Conservation (phyloP, 345 rosid species). For the Salix viminalis region DNA sequence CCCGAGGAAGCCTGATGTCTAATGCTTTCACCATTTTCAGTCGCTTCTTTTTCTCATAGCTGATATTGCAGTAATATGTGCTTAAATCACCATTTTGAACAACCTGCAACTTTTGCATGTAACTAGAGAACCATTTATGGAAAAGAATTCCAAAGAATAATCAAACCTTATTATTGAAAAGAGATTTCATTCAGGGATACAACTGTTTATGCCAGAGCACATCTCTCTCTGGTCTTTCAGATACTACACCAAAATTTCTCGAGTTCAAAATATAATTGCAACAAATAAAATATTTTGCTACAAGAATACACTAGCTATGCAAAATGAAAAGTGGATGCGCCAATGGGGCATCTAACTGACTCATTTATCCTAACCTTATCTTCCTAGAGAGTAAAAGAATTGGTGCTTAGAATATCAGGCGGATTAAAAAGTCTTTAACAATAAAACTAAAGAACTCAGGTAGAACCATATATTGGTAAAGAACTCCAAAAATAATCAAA, state of each 20-base stretch:
- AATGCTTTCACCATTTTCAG: background rate
- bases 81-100: background rate
- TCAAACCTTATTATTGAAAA: background rate
- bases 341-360: constrained; percentile 1
- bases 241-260: background rate
- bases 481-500: background rate
- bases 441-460: no score
- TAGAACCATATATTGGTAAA: background rate
- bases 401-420: constrained; percentile 20
- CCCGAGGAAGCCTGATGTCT: background rate
- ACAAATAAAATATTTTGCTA: background rate
- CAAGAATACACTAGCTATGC: constrained; percentile 6
- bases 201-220: background rate
- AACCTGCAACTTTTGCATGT: background rate
- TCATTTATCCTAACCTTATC: background rate
- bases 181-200: background rate
- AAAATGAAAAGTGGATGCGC: background rate
- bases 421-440: background rate
- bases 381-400: background rate
- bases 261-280: background rate
- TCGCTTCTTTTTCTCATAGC: background rate
- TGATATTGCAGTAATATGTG: background rate
- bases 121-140: background rate
- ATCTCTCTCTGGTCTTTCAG: background rate
- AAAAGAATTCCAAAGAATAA: background rate